phyloP scores from a whole-genome alignment of 768 basidiomycete species.

The Lyophyllum decastes region DNA sequence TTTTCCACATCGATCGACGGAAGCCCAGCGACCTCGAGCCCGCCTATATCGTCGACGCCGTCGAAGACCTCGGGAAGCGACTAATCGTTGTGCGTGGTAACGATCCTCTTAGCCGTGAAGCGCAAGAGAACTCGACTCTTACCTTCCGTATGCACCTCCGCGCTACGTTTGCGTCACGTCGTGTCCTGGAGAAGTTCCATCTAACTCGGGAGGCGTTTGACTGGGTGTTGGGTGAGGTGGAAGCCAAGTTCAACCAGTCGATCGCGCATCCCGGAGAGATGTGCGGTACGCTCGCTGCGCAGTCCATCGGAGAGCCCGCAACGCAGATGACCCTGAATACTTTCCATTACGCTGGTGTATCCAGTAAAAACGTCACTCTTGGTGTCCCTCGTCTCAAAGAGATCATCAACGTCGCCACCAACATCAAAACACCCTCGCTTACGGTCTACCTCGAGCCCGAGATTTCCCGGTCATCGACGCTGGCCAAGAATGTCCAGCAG shows the following conservation, averaged over 20 bases:
- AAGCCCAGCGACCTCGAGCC: slow-evolving; percentile 94
- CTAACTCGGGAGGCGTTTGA: slow-evolving; percentile 93
- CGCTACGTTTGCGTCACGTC: slow-evolving; percentile 82
- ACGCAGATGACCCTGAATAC: slow-evolving; percentile 99
- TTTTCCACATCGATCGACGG: slow-evolving; percentile 95
- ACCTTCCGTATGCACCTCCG: slow-evolving; percentile 94
- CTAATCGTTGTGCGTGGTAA: slow-evolving; percentile 88
- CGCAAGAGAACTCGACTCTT: slow-evolving; percentile 86
- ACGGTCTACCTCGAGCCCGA: slow-evolving; percentile 84
- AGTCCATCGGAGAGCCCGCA: slow-evolving; percentile 99
- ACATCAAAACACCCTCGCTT: slow-evolving; percentile 98
- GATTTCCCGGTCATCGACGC: slow-evolving; percentile 56
- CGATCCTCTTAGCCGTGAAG: slow-evolving; percentile 71
- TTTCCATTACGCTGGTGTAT: slow-evolving; percentile 99
- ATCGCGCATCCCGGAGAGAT: slow-evolving; percentile 95
- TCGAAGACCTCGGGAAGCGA: slow-evolving; percentile 72
- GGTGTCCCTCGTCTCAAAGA: slow-evolving; percentile 99
- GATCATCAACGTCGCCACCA: slow-evolving; percentile 98
- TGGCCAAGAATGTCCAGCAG: slow-evolving; percentile 89
- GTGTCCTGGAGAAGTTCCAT: slow-evolving; percentile 86
- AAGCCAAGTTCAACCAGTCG: slow-evolving; percentile 94
- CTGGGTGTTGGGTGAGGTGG: slow-evolving; percentile 96
- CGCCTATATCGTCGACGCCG: slow-evolving; percentile 77
- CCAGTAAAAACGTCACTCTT: slow-evolving; percentile 99
- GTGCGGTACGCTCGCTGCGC: slow-evolving; percentile 97